Conservation (phyloP, 2,329 filamentous ascomycete genomes). For the Cytospora piceae region DNA sequence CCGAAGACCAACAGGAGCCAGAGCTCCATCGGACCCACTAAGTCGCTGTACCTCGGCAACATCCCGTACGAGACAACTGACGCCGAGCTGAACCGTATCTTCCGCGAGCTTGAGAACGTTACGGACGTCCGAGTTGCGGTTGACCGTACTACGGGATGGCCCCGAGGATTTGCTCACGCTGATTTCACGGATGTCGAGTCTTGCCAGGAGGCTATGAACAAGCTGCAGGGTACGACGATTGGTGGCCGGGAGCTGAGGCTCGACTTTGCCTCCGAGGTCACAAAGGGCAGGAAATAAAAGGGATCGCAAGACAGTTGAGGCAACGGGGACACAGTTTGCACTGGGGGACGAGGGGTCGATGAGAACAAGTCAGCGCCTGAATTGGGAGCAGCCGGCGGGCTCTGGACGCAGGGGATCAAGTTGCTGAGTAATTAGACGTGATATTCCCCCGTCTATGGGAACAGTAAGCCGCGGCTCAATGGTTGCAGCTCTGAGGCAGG, state of each 20-base stretch:
- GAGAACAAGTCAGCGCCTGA: neutral
- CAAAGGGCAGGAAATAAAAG: constrained; percentile 26
- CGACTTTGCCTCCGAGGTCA: constrained; percentile 57
- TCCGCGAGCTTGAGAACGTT: constrained; percentile 71
- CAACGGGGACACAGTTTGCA: neutral
- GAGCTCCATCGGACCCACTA: constrained; percentile 32
- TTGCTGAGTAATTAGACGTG: neutral
- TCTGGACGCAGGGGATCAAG: neutral
- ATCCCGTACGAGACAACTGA: constrained; percentile 86
- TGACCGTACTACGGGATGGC: constrained; percentile 78
- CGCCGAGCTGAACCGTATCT: constrained; percentile 77
- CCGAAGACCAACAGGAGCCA: neutral
- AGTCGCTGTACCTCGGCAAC: constrained; percentile 77
- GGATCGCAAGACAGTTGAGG: neutral
- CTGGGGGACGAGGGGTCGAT: neutral
- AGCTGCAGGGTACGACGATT: constrained; percentile 60
- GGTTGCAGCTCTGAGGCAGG: neutral
- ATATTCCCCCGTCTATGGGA: neutral
- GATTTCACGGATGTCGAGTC: constrained; percentile 73
- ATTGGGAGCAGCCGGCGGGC: neutral
- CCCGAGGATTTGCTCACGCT: constrained; percentile 81
- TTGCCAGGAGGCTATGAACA: constrained; percentile 62
- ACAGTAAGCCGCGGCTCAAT: neutral
- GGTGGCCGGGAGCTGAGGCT: constrained; percentile 68
- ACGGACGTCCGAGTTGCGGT: constrained; percentile 80